Percentiles rank a stretch among this genome's conserved stretches.
Conservation (phyloP, 1,284 basidiomycete species). For the Ustilago sp. region DNA sequence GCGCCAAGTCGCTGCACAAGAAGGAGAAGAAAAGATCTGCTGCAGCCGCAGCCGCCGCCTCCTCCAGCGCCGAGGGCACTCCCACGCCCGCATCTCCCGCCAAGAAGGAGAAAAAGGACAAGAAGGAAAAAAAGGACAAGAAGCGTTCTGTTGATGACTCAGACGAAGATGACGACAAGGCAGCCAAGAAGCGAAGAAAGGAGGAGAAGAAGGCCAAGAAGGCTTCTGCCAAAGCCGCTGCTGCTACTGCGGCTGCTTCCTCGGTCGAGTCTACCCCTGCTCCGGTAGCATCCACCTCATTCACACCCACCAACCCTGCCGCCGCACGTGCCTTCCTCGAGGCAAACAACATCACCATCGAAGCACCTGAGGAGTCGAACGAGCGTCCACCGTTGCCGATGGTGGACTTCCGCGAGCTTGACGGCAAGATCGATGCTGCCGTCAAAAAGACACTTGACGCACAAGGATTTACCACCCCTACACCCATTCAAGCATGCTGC, state of each 20-base stretch:
- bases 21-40: conserved; percentile 67
- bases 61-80: conserved; percentile 23
- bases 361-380: conserved; percentile 70
- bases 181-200: conserved; percentile 69
- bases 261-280: conserved; percentile 45
- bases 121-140: conserved; percentile 55
- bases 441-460: conserved; percentile 74
- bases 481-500: conserved; percentile 93
- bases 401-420: conserved; percentile 80
- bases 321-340: conserved; percentile 64
- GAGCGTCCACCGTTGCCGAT: conserved; percentile 74
- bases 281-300: conserved; percentile 45
- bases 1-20: conserved; percentile 54
- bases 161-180: conserved; percentile 53
- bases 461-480: conserved; percentile 83
- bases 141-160: conserved; percentile 47
- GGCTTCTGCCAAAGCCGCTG: conserved; percentile 43
- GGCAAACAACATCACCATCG: conserved; percentile 67
- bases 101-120: conserved; percentile 69
- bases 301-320: conserved; percentile 61
- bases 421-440: conserved; percentile 76
- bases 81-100: conserved; percentile 34
- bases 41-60: conserved; percentile 36
- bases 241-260: conserved; percentile 16
- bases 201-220: conserved; percentile 61